Evolutionary conservation across 352 stramenopile genomes (phyloP), one percentile per base, ranked within the genome.

Genomic region (Phytophthora europaea): DNA sequence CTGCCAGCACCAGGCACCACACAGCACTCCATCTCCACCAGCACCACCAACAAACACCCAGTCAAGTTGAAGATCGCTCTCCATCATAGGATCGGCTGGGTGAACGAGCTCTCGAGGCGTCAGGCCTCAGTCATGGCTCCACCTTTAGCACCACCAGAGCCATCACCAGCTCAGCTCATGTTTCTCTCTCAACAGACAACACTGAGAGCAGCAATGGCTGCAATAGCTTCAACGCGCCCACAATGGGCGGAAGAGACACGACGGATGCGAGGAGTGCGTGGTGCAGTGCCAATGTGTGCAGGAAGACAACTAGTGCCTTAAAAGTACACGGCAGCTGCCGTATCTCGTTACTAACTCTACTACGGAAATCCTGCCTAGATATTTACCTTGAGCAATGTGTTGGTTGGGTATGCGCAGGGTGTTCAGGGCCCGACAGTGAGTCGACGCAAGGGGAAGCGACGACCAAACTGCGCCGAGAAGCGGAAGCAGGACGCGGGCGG

Each of bases 311-410:
- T 7, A 31, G 28, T n/a, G 51, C 38, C 6, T 16, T 48, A 48
- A 47, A 3, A 45, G 38, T 16, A 45, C 38, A 68, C 62, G 28
- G 33, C 48, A 61, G 59, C 34, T 54, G 53, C 28, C 43, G 43
- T 43, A 36, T 53, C 36, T 3, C 31, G 40, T 59, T 16, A 3
- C 50, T 38, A 38, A 12, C 6, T 63, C 54, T 73, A 68, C 23
- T 71, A 15, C 36, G 56, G 52, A 51, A 45, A 43, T 61, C 20
- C 53, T 4, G 65, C 28, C 67, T 22, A 10, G 26, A 78, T 75
- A 38, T 56, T 78, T 80, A 80, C 73, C 73, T 80, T 78, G 58
- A 74, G 43, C 33, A 75, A 60, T 67, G 22, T 61, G 60, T 58
- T 55, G 63, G 62, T 63, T 75, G 28, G 59, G 13, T 34, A 56